Percentiles rank a stretch among this genome's conserved stretches.
Evolutionary conservation across 352 stramenopile genomes (phyloP).

Genomic region (Vaucheria bursata): DNA sequence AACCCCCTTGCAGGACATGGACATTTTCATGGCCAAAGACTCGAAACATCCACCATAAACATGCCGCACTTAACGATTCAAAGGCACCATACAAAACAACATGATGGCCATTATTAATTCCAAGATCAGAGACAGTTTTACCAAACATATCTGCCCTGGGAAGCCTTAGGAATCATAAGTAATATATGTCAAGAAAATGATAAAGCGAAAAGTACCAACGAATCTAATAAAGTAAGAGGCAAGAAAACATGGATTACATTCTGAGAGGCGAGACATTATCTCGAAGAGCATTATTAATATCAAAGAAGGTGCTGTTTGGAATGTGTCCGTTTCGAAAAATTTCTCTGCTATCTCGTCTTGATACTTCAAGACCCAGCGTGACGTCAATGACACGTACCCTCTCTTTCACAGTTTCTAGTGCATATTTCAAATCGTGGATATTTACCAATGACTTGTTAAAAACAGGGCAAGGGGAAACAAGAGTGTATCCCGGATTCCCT

Average conservation of each 20-base stretch:
- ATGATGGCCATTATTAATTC: slow-evolving; percentile 43
- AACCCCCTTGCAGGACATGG: slow-evolving; percentile 68
- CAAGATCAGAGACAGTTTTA: slow-evolving; percentile 22
- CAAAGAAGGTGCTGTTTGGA: slow-evolving; percentile 43
- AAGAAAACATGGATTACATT: slow-evolving; percentile 22
- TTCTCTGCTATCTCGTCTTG: slow-evolving; percentile 3
- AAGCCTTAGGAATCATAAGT: slow-evolving; percentile 21
- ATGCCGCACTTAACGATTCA: slow-evolving; percentile 40
- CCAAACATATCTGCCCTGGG: slow-evolving; percentile 44
- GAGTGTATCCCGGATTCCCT: no score
- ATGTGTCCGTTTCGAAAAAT: slow-evolving; percentile 45
- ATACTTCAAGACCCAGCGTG: slow-evolving; percentile 45
- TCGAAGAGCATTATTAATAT: slow-evolving; percentile 49
- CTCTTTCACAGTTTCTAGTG: slow-evolving; percentile 15
- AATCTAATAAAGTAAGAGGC: background rate
- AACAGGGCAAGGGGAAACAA: background rate
- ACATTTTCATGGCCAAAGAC: slow-evolving; percentile 73
- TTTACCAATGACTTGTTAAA: background rate
- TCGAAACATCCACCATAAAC: slow-evolving; percentile 65
- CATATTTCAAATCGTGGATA: slow-evolving; percentile 20
- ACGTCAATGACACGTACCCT: slow-evolving; percentile 38
- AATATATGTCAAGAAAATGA: background rate
- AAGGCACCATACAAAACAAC: slow-evolving; percentile 44
- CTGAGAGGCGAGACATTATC: slow-evolving; percentile 8
- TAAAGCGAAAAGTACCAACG: background rate